phyloP scores from a whole-genome alignment of 306 rosid genomes.

The Lotus japonicus region DNA sequence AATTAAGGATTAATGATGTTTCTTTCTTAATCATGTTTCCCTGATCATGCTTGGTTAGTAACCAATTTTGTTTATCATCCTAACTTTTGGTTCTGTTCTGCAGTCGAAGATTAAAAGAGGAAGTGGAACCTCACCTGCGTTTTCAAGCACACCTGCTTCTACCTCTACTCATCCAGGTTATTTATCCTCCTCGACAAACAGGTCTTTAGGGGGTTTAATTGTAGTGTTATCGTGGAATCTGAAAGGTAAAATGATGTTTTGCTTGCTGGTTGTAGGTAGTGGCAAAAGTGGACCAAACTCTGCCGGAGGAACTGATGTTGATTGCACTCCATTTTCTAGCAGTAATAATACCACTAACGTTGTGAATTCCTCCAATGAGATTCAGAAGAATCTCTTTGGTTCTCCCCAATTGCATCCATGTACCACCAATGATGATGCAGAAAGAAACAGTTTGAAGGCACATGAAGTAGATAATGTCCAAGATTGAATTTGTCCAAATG shows the following conservation, averaged over 20 bases:
- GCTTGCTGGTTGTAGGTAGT: constrained; percentile 33
- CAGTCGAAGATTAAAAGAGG: constrained; percentile 91
- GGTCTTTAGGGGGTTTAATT: background rate
- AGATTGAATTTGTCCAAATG: constrained; percentile 9
- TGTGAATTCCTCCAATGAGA: constrained; percentile 26
- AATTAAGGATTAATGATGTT: background rate
- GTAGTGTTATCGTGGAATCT: background rate
- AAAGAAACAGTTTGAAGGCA: constrained; percentile 31
- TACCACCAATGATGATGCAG: constrained; percentile 32
- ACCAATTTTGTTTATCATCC: background rate
- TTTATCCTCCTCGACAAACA: constrained; percentile 7
- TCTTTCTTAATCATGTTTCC: constrained; percentile 9
- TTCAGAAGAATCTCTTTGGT: constrained; percentile 41
- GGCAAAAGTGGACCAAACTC: constrained; percentile 48
- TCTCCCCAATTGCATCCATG: constrained; percentile 61
- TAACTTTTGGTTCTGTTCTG: constrained; percentile 27
- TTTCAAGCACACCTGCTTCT: constrained; percentile 29
- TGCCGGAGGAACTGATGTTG: constrained; percentile 44
- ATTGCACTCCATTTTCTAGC: constrained; percentile 38
- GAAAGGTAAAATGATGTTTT: background rate
- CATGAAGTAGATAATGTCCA: constrained; percentile 30
- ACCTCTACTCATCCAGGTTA: constrained; percentile 48
- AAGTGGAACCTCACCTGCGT: constrained; percentile 40
- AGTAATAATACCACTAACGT: constrained; percentile 14
- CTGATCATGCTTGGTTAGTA: background rate